Evolutionary conservation across 2,329 filamentous ascomycete genomes (phyloP), one percentile per base, ranked within the genome.

Genomic region (Aspergillus transmontanensis): DNA sequence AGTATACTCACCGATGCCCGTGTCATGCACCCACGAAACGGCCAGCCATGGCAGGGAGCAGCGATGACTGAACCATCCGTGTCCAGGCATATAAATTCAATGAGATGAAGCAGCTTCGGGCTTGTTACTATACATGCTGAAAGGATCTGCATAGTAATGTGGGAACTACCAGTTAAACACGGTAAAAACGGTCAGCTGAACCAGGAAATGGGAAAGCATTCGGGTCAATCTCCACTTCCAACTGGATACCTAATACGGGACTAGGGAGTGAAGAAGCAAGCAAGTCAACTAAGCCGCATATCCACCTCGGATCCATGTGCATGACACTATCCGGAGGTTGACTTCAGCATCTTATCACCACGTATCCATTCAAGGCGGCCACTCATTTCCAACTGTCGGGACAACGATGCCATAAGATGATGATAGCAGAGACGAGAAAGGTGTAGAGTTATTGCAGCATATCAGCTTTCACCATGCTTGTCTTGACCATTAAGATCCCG

Each of bases 401-500:
- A 26, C 51, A 36, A 26, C 19, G 21, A 9, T 10, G 6, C 10
- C 28, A 53, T 4, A 21, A n/a, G 19, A 36, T 1, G 51, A 21
- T 26, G 34, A 39, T 9, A 39, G 32, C n/a, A 36, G 51, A 39
- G 21, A 55, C 26, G 6, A 16, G 16, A 11, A 10, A 32, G 23
- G 23, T 9, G 26, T 30, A 32, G 34, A 53, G 10, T 26, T 14
- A n/a, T 46, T 51, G 30, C 23, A 30, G 14, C 39, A 19, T 32
- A 11, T 57, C 53, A 60, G 6, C 32, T 61, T 21, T 45, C 48
- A 28, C 58, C 43, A 26, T 59, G 34, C 32, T 61, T 50, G 16
- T 43, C 34, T 28, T 64, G 36, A 61, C 62, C 60, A 32, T 41
- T 32, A 41, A 43, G 21, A 41, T 14, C 41, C 36, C 43, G 43